A percentile compares a stretch with the other conserved stretches of the same genome.
Conservation (phyloP, 441 rosid species). For the Lepidium campestre region DNA sequence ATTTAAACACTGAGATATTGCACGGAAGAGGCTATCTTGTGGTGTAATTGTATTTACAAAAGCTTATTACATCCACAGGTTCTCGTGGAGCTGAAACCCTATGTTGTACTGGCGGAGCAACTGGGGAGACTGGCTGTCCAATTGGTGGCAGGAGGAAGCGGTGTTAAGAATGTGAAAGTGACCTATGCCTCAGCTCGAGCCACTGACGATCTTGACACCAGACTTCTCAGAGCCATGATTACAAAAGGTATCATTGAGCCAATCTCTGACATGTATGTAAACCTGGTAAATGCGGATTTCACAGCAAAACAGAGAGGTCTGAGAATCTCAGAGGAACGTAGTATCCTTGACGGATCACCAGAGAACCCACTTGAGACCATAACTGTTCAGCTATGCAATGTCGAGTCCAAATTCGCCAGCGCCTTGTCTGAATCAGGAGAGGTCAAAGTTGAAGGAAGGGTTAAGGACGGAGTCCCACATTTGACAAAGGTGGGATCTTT, state of each 20-base stretch:
- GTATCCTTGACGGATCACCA: constrained; percentile 37
- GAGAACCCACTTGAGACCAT: constrained; percentile 43
- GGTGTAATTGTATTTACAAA: background rate
- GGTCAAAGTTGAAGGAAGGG: constrained; percentile 37
- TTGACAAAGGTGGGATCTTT: constrained; percentile 50
- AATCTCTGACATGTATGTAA: constrained; percentile 35
- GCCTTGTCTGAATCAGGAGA: constrained; percentile 38
- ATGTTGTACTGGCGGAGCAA: constrained; percentile 13
- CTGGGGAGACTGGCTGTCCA: constrained; percentile 8
- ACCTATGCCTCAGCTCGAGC: constrained; percentile 39
- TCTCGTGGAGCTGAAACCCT: constrained; percentile 47
- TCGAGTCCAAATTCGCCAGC: constrained; percentile 48
- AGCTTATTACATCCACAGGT: constrained; percentile 20
- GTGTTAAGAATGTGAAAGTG: constrained; percentile 15
- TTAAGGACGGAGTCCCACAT: constrained; percentile 48
- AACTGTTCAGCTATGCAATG: constrained; percentile 43
- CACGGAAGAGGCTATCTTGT: background rate
- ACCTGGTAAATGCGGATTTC: constrained; percentile 56
- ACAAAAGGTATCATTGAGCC: constrained; percentile 56
- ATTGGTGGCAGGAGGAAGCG: constrained; percentile 14
- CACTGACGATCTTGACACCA: constrained; percentile 53
- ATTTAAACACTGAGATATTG: background rate
- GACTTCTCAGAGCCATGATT: constrained; percentile 53
- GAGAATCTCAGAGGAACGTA: constrained; percentile 40
- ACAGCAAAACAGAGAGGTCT: constrained; percentile 53